Evolutionary conservation across 495 filamentous ascomycete genomes (phyloP).

Genomic region (Hyphodiscus hymeniophilus): DNA sequence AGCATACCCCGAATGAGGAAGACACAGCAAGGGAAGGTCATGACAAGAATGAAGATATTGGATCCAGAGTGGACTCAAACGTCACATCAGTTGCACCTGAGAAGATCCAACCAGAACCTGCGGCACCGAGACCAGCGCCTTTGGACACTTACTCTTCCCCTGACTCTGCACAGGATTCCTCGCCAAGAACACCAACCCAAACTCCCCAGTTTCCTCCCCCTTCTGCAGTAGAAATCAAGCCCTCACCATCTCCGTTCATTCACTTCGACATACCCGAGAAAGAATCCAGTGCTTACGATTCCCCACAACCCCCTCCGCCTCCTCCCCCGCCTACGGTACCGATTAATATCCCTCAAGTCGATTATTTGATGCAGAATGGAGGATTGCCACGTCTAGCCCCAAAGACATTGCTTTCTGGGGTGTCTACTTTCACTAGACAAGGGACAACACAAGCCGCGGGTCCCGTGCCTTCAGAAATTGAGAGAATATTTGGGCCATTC

Average conservation of each 20-base stretch:
- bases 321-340: conserved; percentile 67
- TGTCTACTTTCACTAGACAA: conserved; percentile 28
- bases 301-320: conserved; percentile 64
- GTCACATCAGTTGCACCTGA: conserved; percentile 61
- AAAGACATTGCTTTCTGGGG: conserved; percentile 51
- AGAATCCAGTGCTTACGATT: conserved; percentile 20
- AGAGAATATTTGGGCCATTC: conserved; percentile 69
- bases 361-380: conserved; percentile 83
- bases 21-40: background rate
- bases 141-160: conserved; percentile 19
- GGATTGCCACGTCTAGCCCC: conserved; percentile 61
- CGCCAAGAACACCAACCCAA: conserved; percentile 22
- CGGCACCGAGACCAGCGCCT: conserved; percentile 2
- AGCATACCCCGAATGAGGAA: background rate
- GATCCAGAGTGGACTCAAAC: conserved; percentile 49
- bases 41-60: conserved; percentile 19
- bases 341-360: conserved; percentile 68
- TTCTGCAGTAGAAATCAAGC: conserved; percentile 11
- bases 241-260: conserved; percentile 19
- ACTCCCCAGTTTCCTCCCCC: conserved; percentile 18
- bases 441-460: conserved; percentile 32
- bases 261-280: conserved; percentile 18
- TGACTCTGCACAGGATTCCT: conserved; percentile 18
- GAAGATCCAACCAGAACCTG: conserved; percentile 27
- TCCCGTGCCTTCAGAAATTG: conserved; percentile 48